These are phyloP conservation scores for Gossypium raimondii DNA, from an alignment of 345 rosid species.

Conservation along the genomic window DNA sequence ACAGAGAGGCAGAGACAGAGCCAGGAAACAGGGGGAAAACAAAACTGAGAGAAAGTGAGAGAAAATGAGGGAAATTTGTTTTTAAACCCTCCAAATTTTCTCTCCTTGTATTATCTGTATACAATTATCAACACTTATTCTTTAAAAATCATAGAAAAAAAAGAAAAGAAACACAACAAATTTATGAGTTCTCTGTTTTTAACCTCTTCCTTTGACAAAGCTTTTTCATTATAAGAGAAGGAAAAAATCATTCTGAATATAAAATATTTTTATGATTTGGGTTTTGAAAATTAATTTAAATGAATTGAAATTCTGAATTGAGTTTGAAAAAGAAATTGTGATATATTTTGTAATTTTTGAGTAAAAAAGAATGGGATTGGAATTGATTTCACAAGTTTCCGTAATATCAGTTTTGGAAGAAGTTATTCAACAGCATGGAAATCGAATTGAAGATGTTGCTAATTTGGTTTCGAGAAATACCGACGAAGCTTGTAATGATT, in stretches of 20 bases:
- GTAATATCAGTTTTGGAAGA: slow-evolving; percentile 72
- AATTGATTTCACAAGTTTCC: slow-evolving; percentile 43
- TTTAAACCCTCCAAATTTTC: not conserved
- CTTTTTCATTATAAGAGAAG: not conserved
- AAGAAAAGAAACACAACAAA: slow-evolving; percentile 4
- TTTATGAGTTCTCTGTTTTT: not conserved
- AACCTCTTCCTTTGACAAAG: slow-evolving; percentile 12
- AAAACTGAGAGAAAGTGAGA: slow-evolving; percentile 36
- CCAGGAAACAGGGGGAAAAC: slow-evolving; percentile 19
- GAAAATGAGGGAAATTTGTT: slow-evolving; percentile 26
- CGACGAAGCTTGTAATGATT: slow-evolving; percentile 71
- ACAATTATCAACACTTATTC: not conserved
- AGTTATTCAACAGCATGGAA: slow-evolving; percentile 60
- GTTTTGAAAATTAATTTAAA: not conserved
- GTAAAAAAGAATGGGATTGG: slow-evolving; percentile 42
- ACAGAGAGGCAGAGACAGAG: slow-evolving; percentile 5
- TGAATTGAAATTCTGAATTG: slow-evolving; percentile 1
- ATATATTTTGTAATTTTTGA: not conserved
- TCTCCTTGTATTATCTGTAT: slow-evolving; percentile 16
- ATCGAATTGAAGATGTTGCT: slow-evolving; percentile 31
- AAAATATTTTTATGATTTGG: not conserved
- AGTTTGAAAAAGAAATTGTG: not conserved
- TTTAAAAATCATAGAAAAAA: not conserved
- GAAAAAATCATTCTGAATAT: no score
- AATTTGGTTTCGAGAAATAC: slow-evolving; percentile 43